Base-by-base conservation (phyloP, 805 yeast species). In the Pichia californica region DNA sequence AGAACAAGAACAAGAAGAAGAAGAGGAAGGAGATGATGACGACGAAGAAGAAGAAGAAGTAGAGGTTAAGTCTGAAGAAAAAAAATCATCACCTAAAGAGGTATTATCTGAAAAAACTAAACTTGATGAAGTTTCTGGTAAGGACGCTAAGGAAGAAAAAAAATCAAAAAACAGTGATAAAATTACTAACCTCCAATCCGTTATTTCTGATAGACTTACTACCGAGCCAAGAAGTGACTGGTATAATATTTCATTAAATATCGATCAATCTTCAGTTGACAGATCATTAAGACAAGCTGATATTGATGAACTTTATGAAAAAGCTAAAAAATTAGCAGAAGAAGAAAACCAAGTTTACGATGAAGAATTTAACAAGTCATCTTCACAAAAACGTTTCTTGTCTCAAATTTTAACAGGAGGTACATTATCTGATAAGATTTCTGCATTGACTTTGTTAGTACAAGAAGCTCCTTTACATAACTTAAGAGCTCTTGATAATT, bases 381-480 rank as follows among this genome's bases (percentile, higher is more conserved):
- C 83, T 31, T 84, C 94, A 6, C 96, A 85, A 68, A 81, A 78
- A 59, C 83, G 86, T 71, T 91, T 91, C 62, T 77, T 88, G 71
- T 76, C 91, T 1, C 94, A 91, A 64, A 83, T 93, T 53, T 74
- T 93, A 56, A 73, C 88, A 6, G 83, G 79, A 52, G 99, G 99
- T 85, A 93, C 99, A 0, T 72, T 91, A 54, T 83, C 80, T 55
- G 99, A 93, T 81, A 88, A 93, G 67, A 85, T 93, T 43, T 86
- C 96, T 38, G 96, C 99, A 0, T 73, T 93, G 58, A 91, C 99
- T 1, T 76, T 93, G 59, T 70, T 93, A 59, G 77, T 89, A 38
- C 98, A 93, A 61, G 98, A 93, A 67, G 89, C 97, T 3, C 99
- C 99, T 7, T 61, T 88, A 43, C 98, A 93, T 59, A 85, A 91